Conservation (phyloP, 305 asterid species). For the Coffea humblotiana region DNA sequence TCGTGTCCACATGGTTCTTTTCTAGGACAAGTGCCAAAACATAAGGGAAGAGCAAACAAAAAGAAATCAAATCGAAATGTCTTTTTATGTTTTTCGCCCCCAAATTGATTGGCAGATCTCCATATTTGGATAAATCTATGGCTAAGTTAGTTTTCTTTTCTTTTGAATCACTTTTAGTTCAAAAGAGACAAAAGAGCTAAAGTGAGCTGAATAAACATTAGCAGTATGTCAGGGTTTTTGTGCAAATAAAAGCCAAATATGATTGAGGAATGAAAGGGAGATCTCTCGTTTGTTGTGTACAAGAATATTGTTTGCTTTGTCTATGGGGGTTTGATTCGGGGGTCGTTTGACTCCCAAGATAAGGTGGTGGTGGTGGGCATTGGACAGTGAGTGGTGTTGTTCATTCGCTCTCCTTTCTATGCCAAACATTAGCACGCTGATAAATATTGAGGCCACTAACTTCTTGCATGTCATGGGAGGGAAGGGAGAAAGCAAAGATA, state of each 20-base stretch:
- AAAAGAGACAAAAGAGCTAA: slow-evolving; percentile 23
- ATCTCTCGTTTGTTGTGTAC: slow-evolving; percentile 31
- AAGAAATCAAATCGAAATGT: slow-evolving; percentile 16
- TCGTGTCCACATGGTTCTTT: slow-evolving; percentile 14
- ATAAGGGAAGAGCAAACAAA: slow-evolving; percentile 11
- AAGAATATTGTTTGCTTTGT: slow-evolving; percentile 25
- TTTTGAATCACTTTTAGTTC: slow-evolving; percentile 23
- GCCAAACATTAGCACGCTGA: slow-evolving; percentile 41
- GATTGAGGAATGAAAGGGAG: slow-evolving; percentile 36
- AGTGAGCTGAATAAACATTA: slow-evolving; percentile 12
- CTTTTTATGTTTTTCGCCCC: slow-evolving; percentile 16
- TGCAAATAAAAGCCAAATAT: slow-evolving; percentile 25
- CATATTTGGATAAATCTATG: not conserved
- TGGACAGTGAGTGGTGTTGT: slow-evolving; percentile 33
- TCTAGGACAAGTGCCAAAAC: slow-evolving; percentile 19
- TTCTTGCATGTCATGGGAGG: slow-evolving; percentile 25
- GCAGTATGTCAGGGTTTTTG: slow-evolving; percentile 19
- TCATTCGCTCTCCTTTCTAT: slow-evolving; percentile 47
- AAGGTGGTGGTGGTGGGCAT: slow-evolving; percentile 24
- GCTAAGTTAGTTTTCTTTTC: slow-evolving; percentile 6
- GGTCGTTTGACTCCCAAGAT: slow-evolving; percentile 13
- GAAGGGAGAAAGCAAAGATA: slow-evolving; percentile 24
- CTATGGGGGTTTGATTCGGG: not conserved
- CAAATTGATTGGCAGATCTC: slow-evolving; percentile 4
- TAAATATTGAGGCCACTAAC: slow-evolving; percentile 37